Evolutionary conservation across 352 stramenopile genomes (phyloP).

Genomic region (Globisporangium viniferum): DNA sequence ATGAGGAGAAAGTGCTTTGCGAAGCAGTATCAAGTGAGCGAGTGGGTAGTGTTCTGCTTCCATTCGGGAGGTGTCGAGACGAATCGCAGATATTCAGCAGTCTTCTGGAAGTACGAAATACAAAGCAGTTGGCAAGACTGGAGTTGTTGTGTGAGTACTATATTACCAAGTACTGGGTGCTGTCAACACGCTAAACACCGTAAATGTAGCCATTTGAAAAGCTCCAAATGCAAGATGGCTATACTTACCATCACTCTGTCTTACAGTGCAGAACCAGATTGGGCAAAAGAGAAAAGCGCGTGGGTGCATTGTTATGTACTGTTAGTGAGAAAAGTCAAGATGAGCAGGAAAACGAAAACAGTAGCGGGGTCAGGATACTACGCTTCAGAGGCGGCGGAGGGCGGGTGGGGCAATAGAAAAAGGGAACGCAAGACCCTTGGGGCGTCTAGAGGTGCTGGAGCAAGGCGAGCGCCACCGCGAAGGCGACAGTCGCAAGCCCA

Average conservation of each 20-base stretch:
- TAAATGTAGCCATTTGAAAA: background rate
- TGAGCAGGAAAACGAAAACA: background rate
- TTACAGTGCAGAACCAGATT: background rate
- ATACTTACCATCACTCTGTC: no score
- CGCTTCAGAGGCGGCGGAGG: background rate
- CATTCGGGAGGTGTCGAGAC: background rate
- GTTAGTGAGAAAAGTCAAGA: background rate
- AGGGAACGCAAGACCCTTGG: background rate
- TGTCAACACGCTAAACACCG: no score
- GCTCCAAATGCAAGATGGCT: no score
- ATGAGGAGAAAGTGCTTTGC: background rate
- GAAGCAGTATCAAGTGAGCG: background rate
- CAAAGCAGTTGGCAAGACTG: no score
- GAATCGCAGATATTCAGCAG: background rate
- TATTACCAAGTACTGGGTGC: no score
- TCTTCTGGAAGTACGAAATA: no score
- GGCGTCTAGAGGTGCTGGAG: conserved; percentile 13
- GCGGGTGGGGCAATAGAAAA: background rate
- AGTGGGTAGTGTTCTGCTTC: background rate
- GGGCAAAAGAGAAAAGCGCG: background rate
- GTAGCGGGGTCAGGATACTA: background rate
- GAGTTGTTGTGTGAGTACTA: no score
- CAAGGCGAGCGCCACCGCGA: conserved; percentile 6
- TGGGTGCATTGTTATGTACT: background rate
- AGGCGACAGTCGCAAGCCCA: background rate